A percentile compares a stretch with the other conserved stretches of the same genome.
These are phyloP conservation scores for Fistulifera pelliculosa DNA, from an alignment of 108 stramenopile species.

Conservation along the genomic window DNA sequence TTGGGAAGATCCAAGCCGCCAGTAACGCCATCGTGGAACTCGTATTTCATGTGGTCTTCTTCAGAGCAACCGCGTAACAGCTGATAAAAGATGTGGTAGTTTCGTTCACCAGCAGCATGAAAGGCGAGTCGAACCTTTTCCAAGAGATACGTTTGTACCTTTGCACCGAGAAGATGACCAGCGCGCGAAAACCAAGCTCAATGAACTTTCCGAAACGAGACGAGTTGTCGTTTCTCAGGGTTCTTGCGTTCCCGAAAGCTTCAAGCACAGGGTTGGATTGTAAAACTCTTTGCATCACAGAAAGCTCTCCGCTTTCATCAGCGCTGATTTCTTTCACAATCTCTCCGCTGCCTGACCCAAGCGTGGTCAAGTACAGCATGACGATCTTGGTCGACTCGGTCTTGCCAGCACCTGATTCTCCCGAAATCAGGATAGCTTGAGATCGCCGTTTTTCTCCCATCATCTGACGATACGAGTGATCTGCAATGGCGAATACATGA, in stretches of 20 bases:
- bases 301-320: conserved; percentile 37
- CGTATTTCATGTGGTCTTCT: conserved; percentile 73
- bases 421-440: conserved; percentile 89
- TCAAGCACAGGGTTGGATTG: conserved; percentile 98
- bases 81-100: conserved; percentile 95
- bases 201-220: conserved; percentile 99
- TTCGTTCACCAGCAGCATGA: conserved; percentile 84
- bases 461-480: conserved; percentile 88
- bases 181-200: conserved; percentile 89
- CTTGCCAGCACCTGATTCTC: conserved; percentile 93
- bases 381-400: conserved; percentile 95
- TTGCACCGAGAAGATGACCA: conserved; percentile 86
- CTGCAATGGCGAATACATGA: conserved; percentile 88
- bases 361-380: conserved; percentile 87
- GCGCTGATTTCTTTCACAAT: conserved; percentile 9
- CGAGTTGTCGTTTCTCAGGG: conserved; percentile 98
- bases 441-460: conserved; percentile 70
- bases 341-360: conserved; percentile 49
- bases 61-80: conserved; percentile 79
- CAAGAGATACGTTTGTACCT: conserved; percentile 92
- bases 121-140: conserved; percentile 94
- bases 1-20: conserved; percentile 69
- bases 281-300: conserved; percentile 90
- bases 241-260: conserved; percentile 99
- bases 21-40: conserved; percentile 67